These are phyloP conservation scores for Thamnidium elegans DNA, from an alignment of 192 early-diverging fungal species.

Conservation along the genomic window DNA sequence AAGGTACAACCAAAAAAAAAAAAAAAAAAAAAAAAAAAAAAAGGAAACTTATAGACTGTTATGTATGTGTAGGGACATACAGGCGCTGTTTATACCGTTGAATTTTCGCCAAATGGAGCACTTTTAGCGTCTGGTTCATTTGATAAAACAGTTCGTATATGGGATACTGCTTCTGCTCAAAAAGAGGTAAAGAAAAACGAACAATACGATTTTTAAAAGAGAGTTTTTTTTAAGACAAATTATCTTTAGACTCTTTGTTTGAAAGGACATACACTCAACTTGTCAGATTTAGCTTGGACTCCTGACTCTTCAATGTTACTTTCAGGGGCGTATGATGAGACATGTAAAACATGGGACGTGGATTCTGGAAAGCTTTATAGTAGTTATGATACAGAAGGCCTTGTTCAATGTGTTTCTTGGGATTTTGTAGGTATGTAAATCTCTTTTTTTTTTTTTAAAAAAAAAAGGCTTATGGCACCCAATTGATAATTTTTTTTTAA, in stretches of 20 bases:
- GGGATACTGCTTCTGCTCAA: constrained; percentile 67
- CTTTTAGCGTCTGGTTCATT: constrained; percentile 90
- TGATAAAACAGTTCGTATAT: constrained; percentile 90
- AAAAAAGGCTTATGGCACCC: not conserved
- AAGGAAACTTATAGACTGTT: not conserved
- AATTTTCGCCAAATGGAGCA: constrained; percentile 81
- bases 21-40: not conserved
- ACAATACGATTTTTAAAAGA: not conserved
- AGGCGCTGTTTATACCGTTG: constrained; percentile 88
- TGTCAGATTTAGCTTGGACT: constrained; percentile 79
- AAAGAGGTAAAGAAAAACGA: constrained; percentile 55
- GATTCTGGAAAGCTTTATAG: constrained; percentile 60
- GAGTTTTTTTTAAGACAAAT: not conserved
- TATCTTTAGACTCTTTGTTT: constrained; percentile 55
- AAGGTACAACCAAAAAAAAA: constrained; percentile 28
- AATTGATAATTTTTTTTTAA: not conserved
- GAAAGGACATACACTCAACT: constrained; percentile 71
- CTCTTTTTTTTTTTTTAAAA: not conserved
- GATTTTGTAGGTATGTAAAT: constrained; percentile 59
- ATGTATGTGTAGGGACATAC: constrained; percentile 65
- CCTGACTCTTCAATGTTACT: constrained; percentile 62
- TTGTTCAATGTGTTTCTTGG: constrained; percentile 83
- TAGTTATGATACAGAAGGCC: constrained; percentile 71
- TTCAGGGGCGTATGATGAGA: constrained; percentile 78
- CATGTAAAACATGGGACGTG: constrained; percentile 78